These are phyloP conservation scores for Whalleya microplaca DNA, from an alignment of 2,329 filamentous ascomycete genomes.

Conservation along the genomic window DNA sequence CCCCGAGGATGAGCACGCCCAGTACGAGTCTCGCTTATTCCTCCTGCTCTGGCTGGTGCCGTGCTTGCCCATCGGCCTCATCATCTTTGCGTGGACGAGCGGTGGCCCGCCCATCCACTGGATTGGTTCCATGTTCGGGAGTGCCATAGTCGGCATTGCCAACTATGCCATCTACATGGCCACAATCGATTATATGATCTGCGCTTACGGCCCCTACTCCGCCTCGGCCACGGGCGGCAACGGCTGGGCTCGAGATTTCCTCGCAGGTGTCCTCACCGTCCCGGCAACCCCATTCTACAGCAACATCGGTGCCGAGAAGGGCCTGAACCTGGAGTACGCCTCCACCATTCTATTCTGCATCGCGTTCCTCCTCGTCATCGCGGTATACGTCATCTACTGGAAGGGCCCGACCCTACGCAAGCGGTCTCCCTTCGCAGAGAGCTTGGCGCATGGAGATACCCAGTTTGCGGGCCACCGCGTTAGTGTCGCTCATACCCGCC, in stretches of 20 bases:
- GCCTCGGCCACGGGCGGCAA: slow-evolving; percentile 71
- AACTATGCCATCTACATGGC: slow-evolving; percentile 69
- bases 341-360: slow-evolving; percentile 58
- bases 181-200: slow-evolving; percentile 71
- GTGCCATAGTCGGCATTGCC: slow-evolving; percentile 63
- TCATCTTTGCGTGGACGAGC: slow-evolving; percentile 67
- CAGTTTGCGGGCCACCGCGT: slow-evolving; percentile 24
- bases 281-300: slow-evolving; percentile 61
- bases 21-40: slow-evolving; percentile 63
- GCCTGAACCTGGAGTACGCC: slow-evolving; percentile 57
- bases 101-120: slow-evolving; percentile 57
- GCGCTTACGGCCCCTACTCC: slow-evolving; percentile 67
- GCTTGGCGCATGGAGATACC: slow-evolving; percentile 49
- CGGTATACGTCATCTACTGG: slow-evolving; percentile 61
- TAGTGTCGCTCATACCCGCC: slow-evolving; percentile 18
- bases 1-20: slow-evolving; percentile 57
- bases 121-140: slow-evolving; percentile 67
- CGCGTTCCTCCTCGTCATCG: slow-evolving; percentile 53
- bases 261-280: slow-evolving; percentile 67
- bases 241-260: slow-evolving; percentile 66
- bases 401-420: slow-evolving; percentile 57
- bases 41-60: slow-evolving; percentile 63
- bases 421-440: slow-evolving; percentile 61
- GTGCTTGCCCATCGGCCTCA: slow-evolving; percentile 63
- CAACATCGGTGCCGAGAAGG: slow-evolving; percentile 47